Evolutionary conservation across 179 eudicot species (phyloP), one percentile per base, ranked within the genome.

Genomic region (Sideroxylon spinosum): DNA sequence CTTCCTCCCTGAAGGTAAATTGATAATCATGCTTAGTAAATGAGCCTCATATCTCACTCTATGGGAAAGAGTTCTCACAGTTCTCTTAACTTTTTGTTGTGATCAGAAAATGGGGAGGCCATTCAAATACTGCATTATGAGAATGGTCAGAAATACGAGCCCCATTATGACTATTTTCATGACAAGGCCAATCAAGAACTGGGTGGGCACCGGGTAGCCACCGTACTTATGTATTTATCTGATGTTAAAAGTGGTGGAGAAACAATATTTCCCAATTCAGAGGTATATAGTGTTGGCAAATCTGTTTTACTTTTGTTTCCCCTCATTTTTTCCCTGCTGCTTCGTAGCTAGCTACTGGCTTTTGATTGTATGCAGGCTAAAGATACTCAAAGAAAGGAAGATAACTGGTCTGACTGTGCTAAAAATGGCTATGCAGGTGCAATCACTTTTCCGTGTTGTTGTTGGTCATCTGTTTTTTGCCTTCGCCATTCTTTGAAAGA

Each of bases 201-300:
- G 66, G 97, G 98, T 28, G 97, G 98, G 73, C 97, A 93, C 61
- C 84, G 98, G n/a, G 76, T 90, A 28, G 97, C 95, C 74, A 95
- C 97, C 44, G 97, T 95, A 53, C 91, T 94, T 71, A 90, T 93
- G 93, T 93, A 93, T 84, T 79, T 90, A 82, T 90, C 98, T 60
- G 76, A 88, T 80, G 93, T 91, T 52, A 81, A 68, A 32, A 88
- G 80, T 81, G 98, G 93, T 37, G 97, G 98, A 69, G 97, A 93
- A 82, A 92, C 97, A 1, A 80, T 89, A 76, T 93, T 93, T 78
- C 94, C 94, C 0, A 7, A 83, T 70, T 84, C 92, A 52, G 90
- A 84, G 88, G 97, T 91, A 82, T 68, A 17, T 19, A 9, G 13
- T 61, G 50, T 20, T 64, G 9, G 8, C 60, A 7, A 16, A 13